Base-by-base conservation (phyloP, 768 basidiomycete species). In the Boletus subcaerulescens region DNA sequence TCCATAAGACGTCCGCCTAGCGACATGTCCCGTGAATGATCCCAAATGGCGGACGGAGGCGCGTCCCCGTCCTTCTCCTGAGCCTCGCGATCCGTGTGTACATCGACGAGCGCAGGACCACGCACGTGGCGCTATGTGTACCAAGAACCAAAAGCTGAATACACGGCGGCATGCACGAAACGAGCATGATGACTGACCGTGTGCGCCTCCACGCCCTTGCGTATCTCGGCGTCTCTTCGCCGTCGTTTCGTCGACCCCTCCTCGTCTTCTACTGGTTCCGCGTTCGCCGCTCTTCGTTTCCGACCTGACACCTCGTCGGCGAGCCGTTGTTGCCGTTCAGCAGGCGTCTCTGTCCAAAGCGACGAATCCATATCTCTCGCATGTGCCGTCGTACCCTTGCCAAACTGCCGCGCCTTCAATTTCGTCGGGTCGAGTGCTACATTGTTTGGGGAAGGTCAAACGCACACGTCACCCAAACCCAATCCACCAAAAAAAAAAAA, bases 311-410 rank as follows among this genome's bases (percentile, higher is more conserved):
- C 87, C 70, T 99, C 96, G 66, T 98, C 96, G 1, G 86, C 85
- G n/a, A 98, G 76, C 2, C 97, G 82, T 64, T 96, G 87, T 66
- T 92, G 93, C 15, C 88, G 81, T 67, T 98, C 93, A 0, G 87
- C 87, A 0, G 97, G 97, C 1, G 97, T 98, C 76, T 99, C 97
- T 0, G 97, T 99, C 97, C 97, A 99, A 13, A 96, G 77, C 3
- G 85, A 86, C 51, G 73, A 80, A 60, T 89, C 89, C 31, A 70
- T 65, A 26, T 68, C 62, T 8, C 72, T 71, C 42, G 76, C 70
- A 1, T 76, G 72, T 13, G 74, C 67, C n/a, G 72, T 59, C n/a
- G 72, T 59, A 22, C 82, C 73, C 50, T 80, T 77, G n/a, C 87
- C 83, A 71, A 95, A 95, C 66, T 91, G 87, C 20, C 92, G 85